Evolutionary conservation across 2,329 filamentous ascomycete genomes (phyloP), one percentile per base, ranked within the genome.

Genomic region (Dothiorella sarmentorum): DNA sequence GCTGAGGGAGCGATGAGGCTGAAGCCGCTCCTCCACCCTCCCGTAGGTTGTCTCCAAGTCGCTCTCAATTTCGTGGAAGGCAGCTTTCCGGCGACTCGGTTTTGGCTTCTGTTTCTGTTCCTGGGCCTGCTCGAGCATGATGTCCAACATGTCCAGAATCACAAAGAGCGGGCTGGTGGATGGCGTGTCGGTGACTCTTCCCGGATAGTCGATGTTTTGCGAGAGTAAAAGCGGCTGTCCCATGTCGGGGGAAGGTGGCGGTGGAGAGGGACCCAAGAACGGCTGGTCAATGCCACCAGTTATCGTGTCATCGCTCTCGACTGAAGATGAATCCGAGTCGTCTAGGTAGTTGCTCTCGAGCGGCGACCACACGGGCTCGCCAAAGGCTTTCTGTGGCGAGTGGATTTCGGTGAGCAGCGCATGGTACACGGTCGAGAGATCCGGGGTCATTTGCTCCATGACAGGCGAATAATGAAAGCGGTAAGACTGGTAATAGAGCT

Each of bases 371-470:
- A 53, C 4, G 4, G 49, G 49, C 10, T 53, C 49, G 4, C 20
- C 55, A 40, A 40, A 26, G 2, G 22, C 35, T 15, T 49, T 58
- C 7, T 47, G 42, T 7, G 55, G 55, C 9, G 55, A 37, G 9
- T 58, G 42, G 15, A 58, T 47, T n/a, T 37, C 55, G n/a, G 43
- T 58, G 18, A 58, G 55, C 29, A 58, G 44, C 17, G 55, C 43
- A 31, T 58, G 43, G 55, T 58, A 58, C 22, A 43, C 55, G 3
- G 55, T 58, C 7, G 42, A 47, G n/a, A 58, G 42, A 22, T 40
- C 55, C 11, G 55, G 55, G 17, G 55, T 47, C 15, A 58, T 37
- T 26, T 58, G 55, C 55, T 58, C 55, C 26, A 58, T 58, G 55
- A 18, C 22, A 20, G 24, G 10, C 15, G 13, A 17, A 4, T n/a